These are phyloP conservation scores for Silene latifolia DNA, from an alignment of 148 eudicot genomes.

Conservation along the genomic window DNA sequence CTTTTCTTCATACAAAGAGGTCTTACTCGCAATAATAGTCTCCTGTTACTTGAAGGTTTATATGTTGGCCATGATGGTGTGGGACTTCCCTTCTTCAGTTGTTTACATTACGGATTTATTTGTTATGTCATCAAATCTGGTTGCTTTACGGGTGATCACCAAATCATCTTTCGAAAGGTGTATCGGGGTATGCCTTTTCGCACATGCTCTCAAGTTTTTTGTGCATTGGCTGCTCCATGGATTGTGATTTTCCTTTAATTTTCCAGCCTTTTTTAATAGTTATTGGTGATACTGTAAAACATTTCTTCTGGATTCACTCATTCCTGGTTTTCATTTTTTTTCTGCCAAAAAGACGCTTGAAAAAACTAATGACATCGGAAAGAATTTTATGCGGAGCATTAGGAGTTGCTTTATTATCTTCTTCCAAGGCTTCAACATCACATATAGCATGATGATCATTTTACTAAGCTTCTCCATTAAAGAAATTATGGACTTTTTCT, in stretches of 20 bases:
- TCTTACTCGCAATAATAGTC: conserved; percentile 52
- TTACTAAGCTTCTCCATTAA: neutral
- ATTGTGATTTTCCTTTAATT: neutral
- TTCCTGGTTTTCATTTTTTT: neutral
- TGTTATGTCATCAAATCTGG: conserved; percentile 72
- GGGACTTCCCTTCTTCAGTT: conserved; percentile 74
- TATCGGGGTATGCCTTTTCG: conserved; percentile 52
- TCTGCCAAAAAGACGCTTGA: neutral
- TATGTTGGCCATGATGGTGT: conserved; percentile 67
- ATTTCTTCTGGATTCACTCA: neutral
- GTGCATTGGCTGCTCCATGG: conserved; percentile 37
- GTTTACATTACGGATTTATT: conserved; percentile 57
- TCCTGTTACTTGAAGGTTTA: conserved; percentile 78
- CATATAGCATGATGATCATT: neutral
- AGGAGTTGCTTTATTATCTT: neutral
- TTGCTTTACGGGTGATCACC: conserved; percentile 68
- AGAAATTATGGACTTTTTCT: neutral
- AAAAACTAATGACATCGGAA: neutral
- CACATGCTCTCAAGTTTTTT: conserved; percentile 56
- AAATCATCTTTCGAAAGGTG: conserved; percentile 50
- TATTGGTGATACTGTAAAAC: neutral
- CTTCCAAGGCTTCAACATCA: neutral
- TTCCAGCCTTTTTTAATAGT: neutral
- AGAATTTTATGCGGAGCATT: neutral
- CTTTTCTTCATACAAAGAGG: conserved; percentile 40